phyloP scores from a whole-genome alignment of 2,329 filamentous ascomycete genomes.

The Pseudopyrenochaeta lycopersici region DNA sequence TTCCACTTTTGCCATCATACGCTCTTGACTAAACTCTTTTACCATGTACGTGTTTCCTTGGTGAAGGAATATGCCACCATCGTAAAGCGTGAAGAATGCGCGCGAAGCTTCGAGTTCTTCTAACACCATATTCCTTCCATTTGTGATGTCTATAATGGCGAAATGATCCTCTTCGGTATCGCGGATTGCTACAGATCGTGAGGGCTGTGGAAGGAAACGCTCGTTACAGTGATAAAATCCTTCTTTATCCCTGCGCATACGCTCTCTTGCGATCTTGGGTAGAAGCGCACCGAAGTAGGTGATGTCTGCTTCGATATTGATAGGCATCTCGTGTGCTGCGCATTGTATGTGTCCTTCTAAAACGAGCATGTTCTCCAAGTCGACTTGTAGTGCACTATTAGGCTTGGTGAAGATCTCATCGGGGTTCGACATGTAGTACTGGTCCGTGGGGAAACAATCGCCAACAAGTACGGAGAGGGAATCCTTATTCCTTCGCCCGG shows the following conservation, averaged over 20 bases:
- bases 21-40: conserved; percentile 83
- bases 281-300: conserved; percentile 83
- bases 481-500: conserved; percentile 91
- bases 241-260: conserved; percentile 75
- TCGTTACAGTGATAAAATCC: conserved; percentile 93
- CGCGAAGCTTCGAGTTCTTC: conserved; percentile 96
- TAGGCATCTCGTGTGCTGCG: conserved; percentile 93
- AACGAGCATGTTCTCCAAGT: conserved; percentile 89
- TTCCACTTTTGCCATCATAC: conserved; percentile 85
- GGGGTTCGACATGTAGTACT: conserved; percentile 97
- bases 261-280: conserved; percentile 73
- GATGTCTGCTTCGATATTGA: conserved; percentile 77
- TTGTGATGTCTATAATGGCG: conserved; percentile 87
- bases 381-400: conserved; percentile 87
- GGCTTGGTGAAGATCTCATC: conserved; percentile 92
- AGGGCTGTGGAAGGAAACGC: conserved; percentile 85
- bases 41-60: conserved; percentile 95
- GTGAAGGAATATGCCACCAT: conserved; percentile 95
- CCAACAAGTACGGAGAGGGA: conserved; percentile 90
- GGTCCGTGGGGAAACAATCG: conserved; percentile 88
- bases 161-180: conserved; percentile 94
- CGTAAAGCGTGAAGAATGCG: conserved; percentile 96
- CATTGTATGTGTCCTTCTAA: conserved; percentile 95
- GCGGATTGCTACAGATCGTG: conserved; percentile 83
- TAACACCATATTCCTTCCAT: conserved; percentile 82